These are phyloP conservation scores for Pichia eremophila DNA, from an alignment of 805 yeast species.

Conservation along the genomic window DNA sequence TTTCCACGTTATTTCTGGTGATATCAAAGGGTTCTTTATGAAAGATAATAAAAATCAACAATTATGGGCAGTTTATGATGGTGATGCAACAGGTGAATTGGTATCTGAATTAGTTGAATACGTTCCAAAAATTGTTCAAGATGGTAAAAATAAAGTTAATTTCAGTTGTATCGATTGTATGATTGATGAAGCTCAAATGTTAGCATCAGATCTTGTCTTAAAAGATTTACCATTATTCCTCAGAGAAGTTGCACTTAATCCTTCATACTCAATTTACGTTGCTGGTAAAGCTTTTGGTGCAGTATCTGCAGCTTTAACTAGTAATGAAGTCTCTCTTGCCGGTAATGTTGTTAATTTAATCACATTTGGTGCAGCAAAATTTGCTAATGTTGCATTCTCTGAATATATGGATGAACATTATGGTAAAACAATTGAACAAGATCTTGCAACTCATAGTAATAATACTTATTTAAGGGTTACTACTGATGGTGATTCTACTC, in stretches of 20 bases:
- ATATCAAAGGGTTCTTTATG: not conserved
- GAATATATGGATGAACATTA: slow-evolving; percentile 2
- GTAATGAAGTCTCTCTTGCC: not conserved
- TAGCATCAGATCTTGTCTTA: not conserved
- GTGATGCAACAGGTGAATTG: not conserved
- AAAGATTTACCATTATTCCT: slow-evolving; percentile 1
- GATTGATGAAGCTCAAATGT: slow-evolving; percentile 1
- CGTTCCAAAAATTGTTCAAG: not conserved
- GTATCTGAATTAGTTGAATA: not conserved
- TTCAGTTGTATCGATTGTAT: not conserved
- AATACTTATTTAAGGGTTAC: slow-evolving; percentile 1
- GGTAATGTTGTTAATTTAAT: not conserved
- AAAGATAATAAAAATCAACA: not conserved
- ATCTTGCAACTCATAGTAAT: not conserved
- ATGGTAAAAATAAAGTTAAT: not conserved
- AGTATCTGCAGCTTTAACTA: not conserved
- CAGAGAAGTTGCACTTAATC: slow-evolving; percentile 1
- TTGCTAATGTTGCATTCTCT: not conserved
- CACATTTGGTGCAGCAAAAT: slow-evolving; percentile 1
- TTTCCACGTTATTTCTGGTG: not conserved
- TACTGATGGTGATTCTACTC: slow-evolving; percentile 1
- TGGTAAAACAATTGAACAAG: not conserved
- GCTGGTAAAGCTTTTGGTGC: slow-evolving; percentile 2
- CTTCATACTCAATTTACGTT: not conserved
- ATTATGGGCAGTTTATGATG: slow-evolving; percentile 1